phyloP scores from a whole-genome alignment of 495 filamentous ascomycete species.

The Elaphomyces granulatus region DNA sequence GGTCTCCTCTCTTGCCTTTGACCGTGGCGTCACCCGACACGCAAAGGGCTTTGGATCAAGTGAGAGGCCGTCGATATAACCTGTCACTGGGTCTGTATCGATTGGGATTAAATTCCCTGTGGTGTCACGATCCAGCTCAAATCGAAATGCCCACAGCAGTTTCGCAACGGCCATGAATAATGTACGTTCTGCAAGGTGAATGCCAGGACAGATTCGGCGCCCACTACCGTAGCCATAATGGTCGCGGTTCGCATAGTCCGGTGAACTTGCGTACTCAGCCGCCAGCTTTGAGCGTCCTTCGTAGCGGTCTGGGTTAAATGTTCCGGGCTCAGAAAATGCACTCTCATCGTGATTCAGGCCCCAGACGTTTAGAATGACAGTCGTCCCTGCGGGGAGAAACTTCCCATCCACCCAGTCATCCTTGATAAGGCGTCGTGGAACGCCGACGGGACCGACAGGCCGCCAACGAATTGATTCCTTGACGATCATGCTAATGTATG shows the following conservation, averaged over 20 bases:
- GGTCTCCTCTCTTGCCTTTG: conserved; percentile 17
- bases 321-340: conserved; percentile 33
- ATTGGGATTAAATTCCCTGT: not conserved
- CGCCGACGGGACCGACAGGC: conserved; percentile 23
- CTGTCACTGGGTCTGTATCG: conserved; percentile 8
- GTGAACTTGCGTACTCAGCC: conserved; percentile 11
- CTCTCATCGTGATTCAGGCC: conserved; percentile 18
- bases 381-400: conserved; percentile 18
- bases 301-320: conserved; percentile 41
- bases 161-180: conserved; percentile 41
- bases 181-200: conserved; percentile 43
- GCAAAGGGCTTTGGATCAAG: conserved; percentile 24
- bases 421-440: conserved; percentile 33
- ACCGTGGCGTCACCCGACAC: conserved; percentile 16
- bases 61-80: conserved; percentile 28
- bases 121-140: conserved; percentile 7
- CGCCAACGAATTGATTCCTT: conserved; percentile 33
- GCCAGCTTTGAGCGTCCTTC: conserved; percentile 1
- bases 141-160: conserved; percentile 34
- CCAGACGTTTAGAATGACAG: conserved; percentile 22
- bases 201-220: conserved; percentile 42
- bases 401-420: conserved; percentile 19
- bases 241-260: conserved; percentile 19
- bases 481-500: conserved; percentile 26
- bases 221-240: conserved; percentile 26